phyloP scores from a whole-genome alignment of 345 rosid genomes.

The Psidium friedrichsthalianum region DNA sequence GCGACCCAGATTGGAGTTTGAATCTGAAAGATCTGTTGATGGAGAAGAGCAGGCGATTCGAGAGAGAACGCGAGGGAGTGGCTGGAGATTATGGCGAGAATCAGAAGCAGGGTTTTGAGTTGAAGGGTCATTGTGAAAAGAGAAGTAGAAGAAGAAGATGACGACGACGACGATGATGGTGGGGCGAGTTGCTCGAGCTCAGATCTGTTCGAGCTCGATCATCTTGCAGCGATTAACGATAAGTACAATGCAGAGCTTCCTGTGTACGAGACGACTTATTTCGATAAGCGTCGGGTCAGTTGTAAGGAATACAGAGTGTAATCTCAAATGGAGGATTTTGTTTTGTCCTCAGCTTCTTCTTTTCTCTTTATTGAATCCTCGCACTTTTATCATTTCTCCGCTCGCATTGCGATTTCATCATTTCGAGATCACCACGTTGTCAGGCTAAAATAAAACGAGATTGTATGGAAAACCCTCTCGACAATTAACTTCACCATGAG shows the following conservation, averaged over 20 bases:
- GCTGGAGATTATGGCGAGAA: conserved; percentile 1
- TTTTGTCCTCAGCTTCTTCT: background rate
- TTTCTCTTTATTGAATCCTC: background rate
- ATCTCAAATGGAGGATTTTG: background rate
- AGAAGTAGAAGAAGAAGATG: background rate
- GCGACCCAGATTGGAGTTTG: conserved; percentile 6
- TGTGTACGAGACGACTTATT: conserved; percentile 44
- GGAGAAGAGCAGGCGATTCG: background rate
- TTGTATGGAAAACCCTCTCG: background rate
- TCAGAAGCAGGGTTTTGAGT: conserved; percentile 7
- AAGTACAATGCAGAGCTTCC: conserved; percentile 33
- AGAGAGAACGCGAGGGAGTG: background rate
- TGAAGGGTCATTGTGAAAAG: background rate
- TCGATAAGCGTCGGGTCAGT: conserved; percentile 31
- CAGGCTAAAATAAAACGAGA: background rate
- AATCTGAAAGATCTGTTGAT: background rate
- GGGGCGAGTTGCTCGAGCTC: conserved; percentile 37
- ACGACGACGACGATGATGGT: conserved; percentile 16
- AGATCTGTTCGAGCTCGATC: conserved; percentile 53
- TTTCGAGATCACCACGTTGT: background rate
- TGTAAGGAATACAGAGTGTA: background rate
- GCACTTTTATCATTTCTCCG: background rate
- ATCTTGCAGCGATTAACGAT: conserved; percentile 11
- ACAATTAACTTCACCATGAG: background rate
- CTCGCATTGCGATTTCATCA: background rate